phyloP scores from a whole-genome alignment of 2,329 filamentous ascomycete genomes.

The Blumeria hordei region DNA sequence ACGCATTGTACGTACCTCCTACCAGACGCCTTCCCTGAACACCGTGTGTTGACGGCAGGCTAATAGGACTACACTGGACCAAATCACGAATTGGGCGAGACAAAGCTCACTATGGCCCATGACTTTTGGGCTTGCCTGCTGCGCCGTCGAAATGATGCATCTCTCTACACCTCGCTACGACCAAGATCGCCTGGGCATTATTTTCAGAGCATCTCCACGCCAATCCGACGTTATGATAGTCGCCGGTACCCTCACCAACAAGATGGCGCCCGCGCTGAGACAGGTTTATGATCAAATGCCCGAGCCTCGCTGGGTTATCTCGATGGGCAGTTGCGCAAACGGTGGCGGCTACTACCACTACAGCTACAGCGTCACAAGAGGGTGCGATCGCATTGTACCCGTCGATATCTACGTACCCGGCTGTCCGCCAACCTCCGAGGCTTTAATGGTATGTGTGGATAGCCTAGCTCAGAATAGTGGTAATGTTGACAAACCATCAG shows the following conservation, averaged over 20 bases:
- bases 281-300: slow-evolving; percentile 95
- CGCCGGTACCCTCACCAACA: slow-evolving; percentile 79
- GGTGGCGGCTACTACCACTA: slow-evolving; percentile 76
- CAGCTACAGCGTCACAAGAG: slow-evolving; percentile 53
- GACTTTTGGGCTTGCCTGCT: slow-evolving; percentile 74
- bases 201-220: slow-evolving; percentile 69
- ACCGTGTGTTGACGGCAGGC: background rate
- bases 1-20: slow-evolving; percentile 45
- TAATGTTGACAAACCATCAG: slow-evolving; percentile 7
- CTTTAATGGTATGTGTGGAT: slow-evolving; percentile 19
- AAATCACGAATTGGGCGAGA: slow-evolving; percentile 62
- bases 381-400: slow-evolving; percentile 53
- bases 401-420: slow-evolving; percentile 64
- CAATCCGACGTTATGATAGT: slow-evolving; percentile 90
- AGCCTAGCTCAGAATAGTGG: background rate
- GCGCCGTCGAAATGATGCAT: slow-evolving; percentile 84
- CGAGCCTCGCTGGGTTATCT: slow-evolving; percentile 64
- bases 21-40: background rate
- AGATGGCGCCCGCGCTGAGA: slow-evolving; percentile 78
- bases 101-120: slow-evolving; percentile 74
- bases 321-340: slow-evolving; percentile 69
- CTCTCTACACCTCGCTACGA: slow-evolving; percentile 72
- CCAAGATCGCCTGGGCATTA: slow-evolving; percentile 69
- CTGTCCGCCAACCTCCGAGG: slow-evolving; percentile 38
- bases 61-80: slow-evolving; percentile 48